Base-by-base conservation (phyloP, 2,329 filamentous ascomycete species). In the Sporothrix variecibatus region DNA sequence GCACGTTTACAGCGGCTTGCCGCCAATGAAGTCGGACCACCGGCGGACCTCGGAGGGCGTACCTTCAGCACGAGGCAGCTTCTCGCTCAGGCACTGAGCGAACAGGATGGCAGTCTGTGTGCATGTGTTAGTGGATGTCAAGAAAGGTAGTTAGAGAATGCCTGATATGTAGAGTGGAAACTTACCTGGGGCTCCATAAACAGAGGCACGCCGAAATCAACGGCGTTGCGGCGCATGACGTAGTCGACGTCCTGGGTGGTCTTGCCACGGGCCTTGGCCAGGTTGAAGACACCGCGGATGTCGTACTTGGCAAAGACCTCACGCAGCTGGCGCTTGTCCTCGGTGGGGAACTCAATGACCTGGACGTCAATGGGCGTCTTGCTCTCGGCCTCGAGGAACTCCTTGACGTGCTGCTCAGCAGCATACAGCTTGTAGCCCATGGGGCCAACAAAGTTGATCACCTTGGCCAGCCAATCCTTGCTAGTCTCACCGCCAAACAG, bases 231-330 rank as follows among this genome's bases (percentile, higher is more conserved):
- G 80, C 96, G 91, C 95, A 98, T 98, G 74, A 99, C 94, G 80
- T 99, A 99, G 86, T 99, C 95, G 80, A 97, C 94, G 81, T 99
- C 96, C 76, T 93, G 86, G 75, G 94, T 87, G 51, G 93, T 95
- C 87, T 93, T 95, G 75, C 91, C 96, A 80, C 95, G 89, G 78
- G 89, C 90, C 83, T 92, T 90, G 75, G 95, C 94, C 80, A 99
- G 86, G 87, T 98, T 98, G 88, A 99, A 99, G 76, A 94, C 93
- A 80, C 96, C 96, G 75, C 93, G 91, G 83, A 99, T 97, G 82
- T 98, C 92, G 84, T 98, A 94, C 88, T 97, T 97, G 88, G 95
- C 86, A 86, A 99, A 99, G 49, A 98, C 95, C 81, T 97, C 94
- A 78, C 96, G 91, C 76, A 99, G 90, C 74, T 94, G 94, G 78